These are phyloP conservation scores for Desmodesmus armatus DNA, from an alignment of 139 green algal species.

Conservation along the genomic window DNA sequence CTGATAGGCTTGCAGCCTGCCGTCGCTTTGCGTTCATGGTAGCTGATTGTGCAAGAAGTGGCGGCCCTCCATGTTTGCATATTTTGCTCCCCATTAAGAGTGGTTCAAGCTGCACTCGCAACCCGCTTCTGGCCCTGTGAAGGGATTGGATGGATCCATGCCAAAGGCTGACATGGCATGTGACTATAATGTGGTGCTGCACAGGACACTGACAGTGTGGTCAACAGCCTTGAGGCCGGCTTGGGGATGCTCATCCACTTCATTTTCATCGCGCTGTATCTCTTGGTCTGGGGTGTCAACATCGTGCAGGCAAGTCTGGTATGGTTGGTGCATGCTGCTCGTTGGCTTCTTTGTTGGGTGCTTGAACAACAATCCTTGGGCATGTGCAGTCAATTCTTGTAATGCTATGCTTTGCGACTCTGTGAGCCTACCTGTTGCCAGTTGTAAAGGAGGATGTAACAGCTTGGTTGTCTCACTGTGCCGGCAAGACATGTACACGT, in stretches of 20 bases:
- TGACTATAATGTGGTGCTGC: too few species aligned
- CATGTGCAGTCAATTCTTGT: background rate
- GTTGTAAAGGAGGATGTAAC: background rate
- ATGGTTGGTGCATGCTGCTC: background rate
- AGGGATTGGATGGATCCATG: too few species aligned
- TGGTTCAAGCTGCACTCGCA: too few species aligned
- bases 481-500: background rate
- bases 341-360: background rate
- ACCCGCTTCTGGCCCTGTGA: too few species aligned
- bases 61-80: too few species aligned
- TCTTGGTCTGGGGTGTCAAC: slow-evolving; percentile 57
- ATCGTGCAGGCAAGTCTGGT: background rate
- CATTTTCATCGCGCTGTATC: slow-evolving; percentile 56
- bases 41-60: background rate
- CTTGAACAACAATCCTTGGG: background rate
- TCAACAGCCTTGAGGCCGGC: slow-evolving; percentile 48
- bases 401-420: background rate
- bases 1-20: background rate
- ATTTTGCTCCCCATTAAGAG: too few species aligned
- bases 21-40: background rate
- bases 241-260: slow-evolving; percentile 57
- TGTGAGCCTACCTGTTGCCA: background rate
- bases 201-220: slow-evolving; percentile 64
- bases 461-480: background rate
- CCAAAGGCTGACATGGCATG: too few species aligned